Base-by-base conservation (phyloP, 2,329 filamentous ascomycete species). In the Sporothrix schenckii region DNA sequence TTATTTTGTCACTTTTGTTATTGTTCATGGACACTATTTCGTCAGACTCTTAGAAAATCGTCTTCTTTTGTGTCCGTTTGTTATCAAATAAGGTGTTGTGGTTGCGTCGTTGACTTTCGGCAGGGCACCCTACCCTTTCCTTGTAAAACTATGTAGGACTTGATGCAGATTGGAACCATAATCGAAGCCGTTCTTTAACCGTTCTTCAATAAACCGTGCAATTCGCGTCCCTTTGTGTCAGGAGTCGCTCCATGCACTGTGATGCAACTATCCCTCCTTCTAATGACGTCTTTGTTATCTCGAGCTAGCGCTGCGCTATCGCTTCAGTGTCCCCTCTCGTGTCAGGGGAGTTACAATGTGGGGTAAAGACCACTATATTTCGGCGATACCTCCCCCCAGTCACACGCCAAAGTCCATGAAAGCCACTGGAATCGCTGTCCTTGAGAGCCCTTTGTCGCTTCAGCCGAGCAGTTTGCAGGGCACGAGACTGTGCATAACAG, bases 11-110 rank as follows among this genome's bases (percentile, higher is more conserved):
- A 6, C 13, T 34, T 49, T 24, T 53, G 52, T 53, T 53, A 21
- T 16, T 11, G 11, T n/a, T n/a, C 14, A 10, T 54, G 53, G 24
- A 13, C 27, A 34, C 27, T 14, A n/a, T 39, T 13, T 21, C 27
- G 27, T 30, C 27, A 34, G 34, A 34, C 34, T 6, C 4, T 34
- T 34, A 34, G 34, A 7, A 7, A 34, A 34, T 34, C 34, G 34
- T 47, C 44, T 52, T 61, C 27, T 34, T 52, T 50, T 66, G 63
- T 41, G 30, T 58, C 44, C 39, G 19, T 69, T 52, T 63, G 14
- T 44, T n/a, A 49, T n/a, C 39, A 63, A 49, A 14, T 9, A 34
- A 34, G 34, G 60, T 41, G 11, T 49, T 19, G 21, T 54, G 14
- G 4, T 14, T 3, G 52, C 19, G 27, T 53, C 24, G 2, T 19